Conservation (phyloP, 768 basidiomycete species). For the Phanerodontia chrysosporium region DNA sequence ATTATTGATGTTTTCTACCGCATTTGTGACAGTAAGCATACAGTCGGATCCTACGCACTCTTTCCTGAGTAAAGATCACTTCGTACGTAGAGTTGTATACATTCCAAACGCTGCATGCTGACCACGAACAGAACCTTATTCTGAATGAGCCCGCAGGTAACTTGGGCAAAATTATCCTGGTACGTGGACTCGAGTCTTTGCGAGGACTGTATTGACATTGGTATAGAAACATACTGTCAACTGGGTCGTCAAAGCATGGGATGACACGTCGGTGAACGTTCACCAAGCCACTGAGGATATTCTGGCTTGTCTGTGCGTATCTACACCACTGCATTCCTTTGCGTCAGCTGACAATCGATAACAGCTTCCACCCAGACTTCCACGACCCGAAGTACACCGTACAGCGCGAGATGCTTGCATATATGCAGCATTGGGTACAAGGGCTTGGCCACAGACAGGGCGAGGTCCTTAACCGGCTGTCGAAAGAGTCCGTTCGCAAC, state of each 20-base stretch:
- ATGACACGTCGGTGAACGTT: slow-evolving; percentile 59
- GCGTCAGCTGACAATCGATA: neutral
- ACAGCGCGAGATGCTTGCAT: slow-evolving; percentile 73
- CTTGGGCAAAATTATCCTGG: slow-evolving; percentile 65
- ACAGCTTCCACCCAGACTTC: slow-evolving; percentile 84
- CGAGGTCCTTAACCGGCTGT: slow-evolving; percentile 51
- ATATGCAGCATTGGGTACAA: slow-evolving; percentile 59
- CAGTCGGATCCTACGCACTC: slow-evolving; percentile 87
- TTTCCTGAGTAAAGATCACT: slow-evolving; percentile 86
- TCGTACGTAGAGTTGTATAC: slow-evolving; percentile 43
- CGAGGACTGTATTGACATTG: neutral
- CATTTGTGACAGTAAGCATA: neutral
- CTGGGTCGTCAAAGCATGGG: slow-evolving; percentile 78
- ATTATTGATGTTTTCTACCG: neutral
- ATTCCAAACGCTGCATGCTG: neutral
- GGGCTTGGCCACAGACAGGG: slow-evolving; percentile 44
- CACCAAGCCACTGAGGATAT: slow-evolving; percentile 56
- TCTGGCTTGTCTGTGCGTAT: slow-evolving; percentile 58
- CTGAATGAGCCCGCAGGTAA: slow-evolving; percentile 81
- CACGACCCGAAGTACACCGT: slow-evolving; percentile 57
- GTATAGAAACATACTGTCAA: slow-evolving; percentile 64
- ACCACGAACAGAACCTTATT: slow-evolving; percentile 54
- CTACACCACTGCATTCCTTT: neutral
- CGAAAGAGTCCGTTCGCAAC: slow-evolving; percentile 62
- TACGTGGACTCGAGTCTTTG: slow-evolving; percentile 27